These are phyloP conservation scores for Ophiostoma piceae DNA, from an alignment of 2,329 filamentous ascomycete species.

Conservation along the genomic window DNA sequence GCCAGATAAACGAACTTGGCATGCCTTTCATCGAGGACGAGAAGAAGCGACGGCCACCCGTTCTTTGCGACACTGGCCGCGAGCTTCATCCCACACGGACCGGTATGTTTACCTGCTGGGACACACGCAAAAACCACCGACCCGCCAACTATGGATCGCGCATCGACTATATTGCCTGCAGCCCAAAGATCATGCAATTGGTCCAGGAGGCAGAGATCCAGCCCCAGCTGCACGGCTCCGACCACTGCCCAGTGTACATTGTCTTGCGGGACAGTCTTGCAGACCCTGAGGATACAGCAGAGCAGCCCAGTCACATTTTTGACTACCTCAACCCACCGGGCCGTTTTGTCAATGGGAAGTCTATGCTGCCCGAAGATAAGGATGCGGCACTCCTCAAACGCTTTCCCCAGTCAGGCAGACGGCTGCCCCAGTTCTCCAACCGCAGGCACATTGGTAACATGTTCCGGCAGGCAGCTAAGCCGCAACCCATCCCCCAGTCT, in stretches of 20 bases:
- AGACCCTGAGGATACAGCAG: slow-evolving; percentile 38
- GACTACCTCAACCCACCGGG: slow-evolving; percentile 75
- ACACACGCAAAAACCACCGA: slow-evolving; percentile 90
- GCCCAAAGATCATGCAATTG: slow-evolving; percentile 67
- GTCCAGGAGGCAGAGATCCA: slow-evolving; percentile 72
- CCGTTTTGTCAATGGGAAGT: slow-evolving; percentile 59
- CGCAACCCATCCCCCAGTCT: not conserved
- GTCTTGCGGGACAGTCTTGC: slow-evolving; percentile 60
- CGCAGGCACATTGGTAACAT: slow-evolving; percentile 86
- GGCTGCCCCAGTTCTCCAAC: slow-evolving; percentile 83
- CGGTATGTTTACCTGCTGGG: slow-evolving; percentile 98
- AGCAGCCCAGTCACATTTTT: slow-evolving; percentile 45
- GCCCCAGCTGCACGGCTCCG: slow-evolving; percentile 87
- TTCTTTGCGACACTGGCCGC: slow-evolving; percentile 79
- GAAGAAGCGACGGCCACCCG: slow-evolving; percentile 38
- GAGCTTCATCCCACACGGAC: slow-evolving; percentile 70
- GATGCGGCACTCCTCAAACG: slow-evolving; percentile 38
- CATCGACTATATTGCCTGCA: slow-evolving; percentile 91
- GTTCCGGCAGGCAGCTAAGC: slow-evolving; percentile 49
- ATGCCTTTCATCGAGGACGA: not conserved
- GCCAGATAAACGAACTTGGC: slow-evolving; percentile 27
- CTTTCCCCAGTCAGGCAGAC: slow-evolving; percentile 67
- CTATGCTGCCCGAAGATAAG: not conserved
- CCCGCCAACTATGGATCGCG: slow-evolving; percentile 88
- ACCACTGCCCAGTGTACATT: slow-evolving; percentile 91